Percentiles rank a stretch among this genome's conserved stretches.
phyloP scores from a whole-genome alignment of 371 early-diverging fungal species.

The Mortierella sp. region DNA sequence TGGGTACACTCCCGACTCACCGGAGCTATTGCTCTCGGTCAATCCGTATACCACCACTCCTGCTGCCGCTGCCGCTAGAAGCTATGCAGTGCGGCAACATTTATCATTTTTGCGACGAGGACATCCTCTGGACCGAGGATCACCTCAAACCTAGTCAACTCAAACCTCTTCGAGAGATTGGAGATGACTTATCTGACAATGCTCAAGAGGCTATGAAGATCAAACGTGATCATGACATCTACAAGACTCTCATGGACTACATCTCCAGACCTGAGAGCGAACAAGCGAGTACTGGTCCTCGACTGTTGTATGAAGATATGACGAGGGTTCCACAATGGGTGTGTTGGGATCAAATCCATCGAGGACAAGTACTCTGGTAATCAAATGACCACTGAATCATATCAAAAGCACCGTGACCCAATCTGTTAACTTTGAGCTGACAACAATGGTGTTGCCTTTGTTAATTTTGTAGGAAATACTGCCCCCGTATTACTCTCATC shows the following conservation, averaged over 20 bases:
- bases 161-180: constrained; percentile 17
- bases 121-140: constrained; percentile 33
- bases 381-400: not conserved
- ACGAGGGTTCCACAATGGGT: constrained; percentile 40
- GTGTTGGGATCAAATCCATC: constrained; percentile 23
- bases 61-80: constrained; percentile 1
- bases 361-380: constrained; percentile 35
- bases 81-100: constrained; percentile 14
- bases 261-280: constrained; percentile 11
- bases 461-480: constrained; percentile 26
- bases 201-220: constrained; percentile 14
- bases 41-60: no score
- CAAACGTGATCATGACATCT: constrained; percentile 12
- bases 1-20: no score
- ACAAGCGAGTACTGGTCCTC: constrained; percentile 28
- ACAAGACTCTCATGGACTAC: constrained; percentile 12
- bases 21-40: no score
- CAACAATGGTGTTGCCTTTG: not conserved
- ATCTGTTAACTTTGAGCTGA: no score
- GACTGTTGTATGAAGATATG: constrained; percentile 18
- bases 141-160: constrained; percentile 32
- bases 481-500: constrained; percentile 7
- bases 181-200: constrained; percentile 25
- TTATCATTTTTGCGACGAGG: constrained; percentile 11
- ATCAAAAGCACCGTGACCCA: not conserved